phyloP scores from a whole-genome alignment of 208 protist species.

The Angomonas ambiguus region DNA sequence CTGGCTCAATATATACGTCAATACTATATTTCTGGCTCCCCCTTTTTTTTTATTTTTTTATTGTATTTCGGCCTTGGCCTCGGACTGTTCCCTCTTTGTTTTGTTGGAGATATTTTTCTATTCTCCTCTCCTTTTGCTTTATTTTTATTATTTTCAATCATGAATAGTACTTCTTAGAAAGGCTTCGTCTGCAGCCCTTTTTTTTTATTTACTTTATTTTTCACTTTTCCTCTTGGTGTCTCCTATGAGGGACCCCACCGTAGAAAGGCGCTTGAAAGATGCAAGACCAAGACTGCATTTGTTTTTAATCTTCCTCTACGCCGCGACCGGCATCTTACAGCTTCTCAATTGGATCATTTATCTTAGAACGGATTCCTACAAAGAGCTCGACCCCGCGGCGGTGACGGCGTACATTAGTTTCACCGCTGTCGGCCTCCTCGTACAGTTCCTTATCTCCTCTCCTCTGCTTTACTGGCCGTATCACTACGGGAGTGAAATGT shows the following conservation, averaged over 20 bases:
- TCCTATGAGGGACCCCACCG: neutral
- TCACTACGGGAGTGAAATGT: conserved; percentile 57
- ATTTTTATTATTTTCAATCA: too few species aligned
- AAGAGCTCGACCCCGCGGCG: conserved; percentile 14
- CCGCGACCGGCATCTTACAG: conserved; percentile 47
- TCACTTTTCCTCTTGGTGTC: conserved; percentile 10
- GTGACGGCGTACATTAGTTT: conserved; percentile 61
- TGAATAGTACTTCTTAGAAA: too few species aligned
- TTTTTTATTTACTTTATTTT: conserved; percentile 5
- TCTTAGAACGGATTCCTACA: conserved; percentile 10
- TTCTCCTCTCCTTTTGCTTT: too few species aligned
- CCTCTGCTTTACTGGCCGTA: conserved; percentile 80
- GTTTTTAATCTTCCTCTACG: conserved; percentile 54
- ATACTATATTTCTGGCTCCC: neutral
- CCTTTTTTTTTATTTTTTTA: neutral
- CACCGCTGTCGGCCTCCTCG: conserved; percentile 35
- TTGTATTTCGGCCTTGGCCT: neutral
- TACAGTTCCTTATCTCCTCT: conserved; percentile 37
- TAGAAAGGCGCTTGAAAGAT: conserved; percentile 3
- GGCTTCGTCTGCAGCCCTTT: too few species aligned
- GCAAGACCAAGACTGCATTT: conserved; percentile 43
- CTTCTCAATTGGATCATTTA: conserved; percentile 59
- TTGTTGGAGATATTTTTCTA: too few species aligned
- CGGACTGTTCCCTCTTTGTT: too few species aligned
- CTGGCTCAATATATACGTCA: neutral